Base-by-base conservation (phyloP, 1,139 yeast genomes). In the Debaryomyces sp. region DNA sequence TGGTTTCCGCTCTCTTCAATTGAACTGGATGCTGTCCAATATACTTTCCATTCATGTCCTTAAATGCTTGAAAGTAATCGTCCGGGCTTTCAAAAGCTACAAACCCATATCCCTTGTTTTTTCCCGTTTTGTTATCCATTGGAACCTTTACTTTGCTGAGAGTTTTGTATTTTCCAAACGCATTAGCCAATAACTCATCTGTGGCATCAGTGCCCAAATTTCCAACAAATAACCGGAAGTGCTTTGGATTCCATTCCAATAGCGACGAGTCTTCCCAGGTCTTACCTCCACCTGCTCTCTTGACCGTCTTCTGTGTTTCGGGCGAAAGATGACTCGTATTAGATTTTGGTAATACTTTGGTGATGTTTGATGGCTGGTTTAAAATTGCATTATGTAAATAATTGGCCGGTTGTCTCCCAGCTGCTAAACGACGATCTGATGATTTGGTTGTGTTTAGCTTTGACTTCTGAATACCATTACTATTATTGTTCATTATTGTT, bases 21-120 rank as follows among this genome's bases (percentile, higher is more conserved):
- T 81, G 86, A 30, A 87, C 83, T 0, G 95, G 95, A 55, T 84
- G 86, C 54, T 78, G 81, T 0, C 95, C 96, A 42, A 88, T 77
- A 56, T 85, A 87, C 62, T 86, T 85, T 37, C 89, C 88, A 61
- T 87, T 85, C 84, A 86, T 80, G 57, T 85, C 89, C 59, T 82
- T 84, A 66, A 85, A 87, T 3, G 94, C 91, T 44, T 70, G 69
- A 51, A 87, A 71, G 59, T 85, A 87, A 57, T 82, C 92, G 27
- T 82, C 81, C 0, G 90, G 68, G 51, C 74, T 75, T 2, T 70
- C 70, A 63, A 87, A 87, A 1, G 89, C 81, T 18, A 87, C 86
- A 63, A 87, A 87, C 4, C 91, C 94, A 58, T 70, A 87, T 4
- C 94, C 92, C 62, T 81, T 84, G 50, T 77, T 75, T 51, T 72